Evolutionary conservation across 176 grass and related monocot genomes (phyloP), one percentile per base, ranked within the genome.

Genomic region (Paspalum notatum): DNA sequence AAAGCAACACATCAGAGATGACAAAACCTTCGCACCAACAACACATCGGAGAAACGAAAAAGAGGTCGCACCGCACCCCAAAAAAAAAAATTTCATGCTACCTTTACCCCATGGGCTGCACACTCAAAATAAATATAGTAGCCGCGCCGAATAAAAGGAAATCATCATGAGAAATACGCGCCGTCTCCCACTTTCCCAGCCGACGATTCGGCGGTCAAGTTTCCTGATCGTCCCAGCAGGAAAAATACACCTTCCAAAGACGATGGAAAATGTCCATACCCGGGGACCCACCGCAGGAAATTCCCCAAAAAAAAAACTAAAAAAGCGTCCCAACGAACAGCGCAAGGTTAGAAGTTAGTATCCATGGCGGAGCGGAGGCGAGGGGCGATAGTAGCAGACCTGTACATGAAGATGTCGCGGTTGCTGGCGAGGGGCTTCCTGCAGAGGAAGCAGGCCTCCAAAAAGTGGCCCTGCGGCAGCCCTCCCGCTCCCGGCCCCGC

Each of bases 321-420:
- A 9, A 55, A 62, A 21, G 42, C 68, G 43, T 5, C 39, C 13
- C 51, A 20, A 79, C 59, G 17, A 61, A 22, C 51, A 41, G 25
- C 4, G 6, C 43, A 18, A 18, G 44, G 43, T 20, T 8, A 5
- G 22, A 39, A 14, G 9, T 27, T 6, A 8, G 14, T 16, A 50
- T 12, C 6, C 76, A 66, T 52, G 51, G 25, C 37, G 27, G 42
- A 0, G 6, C 43, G 57, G 37, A 47, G 32, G 67, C 57, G 12
- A 12, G 13, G 57, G 4, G 22, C 5, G 42, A 5, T 5, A 43
- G 65, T 5, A 43, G 65, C 83, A 22, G 62, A 99, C 96, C 96
- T 95, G 82, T 99, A 99, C 96, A 99, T 99, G 79, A 82, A 99
- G 88, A 99, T 95, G 79, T 99, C 96, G 52, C 90, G 82, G 86